These are phyloP conservation scores for Globisporangium nagaii DNA, from an alignment of 352 stramenopile species.

Conservation along the genomic window DNA sequence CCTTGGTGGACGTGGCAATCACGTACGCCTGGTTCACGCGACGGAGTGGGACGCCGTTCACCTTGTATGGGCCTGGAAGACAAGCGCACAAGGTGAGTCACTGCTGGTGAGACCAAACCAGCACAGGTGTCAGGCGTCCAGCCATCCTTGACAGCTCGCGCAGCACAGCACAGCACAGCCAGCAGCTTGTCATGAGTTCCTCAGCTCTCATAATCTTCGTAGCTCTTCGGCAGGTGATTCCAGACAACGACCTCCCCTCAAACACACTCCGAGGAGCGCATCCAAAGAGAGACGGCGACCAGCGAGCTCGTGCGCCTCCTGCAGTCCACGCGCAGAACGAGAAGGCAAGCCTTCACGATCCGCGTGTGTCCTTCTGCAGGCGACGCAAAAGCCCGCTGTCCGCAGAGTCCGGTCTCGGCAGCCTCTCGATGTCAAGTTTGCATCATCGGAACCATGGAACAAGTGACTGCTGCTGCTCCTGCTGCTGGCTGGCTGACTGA, in stretches of 20 bases:
- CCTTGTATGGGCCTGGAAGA: conserved; percentile 94
- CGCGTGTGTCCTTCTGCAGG: conserved; percentile 7
- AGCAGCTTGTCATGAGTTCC: conserved; percentile 26
- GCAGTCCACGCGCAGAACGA: conserved; percentile 7
- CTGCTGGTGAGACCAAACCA: background rate
- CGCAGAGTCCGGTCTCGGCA: conserved; percentile 12
- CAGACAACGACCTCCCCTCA: conserved; percentile 9
- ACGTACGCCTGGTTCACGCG: conserved; percentile 99
- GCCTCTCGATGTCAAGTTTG: conserved; percentile 67
- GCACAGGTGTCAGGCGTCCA: background rate
- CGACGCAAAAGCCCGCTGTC: background rate
- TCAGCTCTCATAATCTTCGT: conserved; percentile 89
- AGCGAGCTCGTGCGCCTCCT: background rate
- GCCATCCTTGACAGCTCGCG: too few species aligned
- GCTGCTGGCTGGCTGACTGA: background rate
- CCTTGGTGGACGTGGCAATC: conserved; percentile 97
- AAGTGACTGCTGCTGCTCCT: background rate
- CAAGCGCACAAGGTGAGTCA: background rate
- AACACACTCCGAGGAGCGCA: conserved; percentile 1
- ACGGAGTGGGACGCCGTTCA: conserved; percentile 98
- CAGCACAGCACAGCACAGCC: background rate
- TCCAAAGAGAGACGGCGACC: background rate
- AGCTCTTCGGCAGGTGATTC: conserved; percentile 43
- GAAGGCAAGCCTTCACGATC: conserved; percentile 2
- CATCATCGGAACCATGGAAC: conserved; percentile 50